These are phyloP conservation scores for Ascochyta viciae-villosae DNA, from an alignment of 2,329 filamentous ascomycete genomes.

Conservation along the genomic window DNA sequence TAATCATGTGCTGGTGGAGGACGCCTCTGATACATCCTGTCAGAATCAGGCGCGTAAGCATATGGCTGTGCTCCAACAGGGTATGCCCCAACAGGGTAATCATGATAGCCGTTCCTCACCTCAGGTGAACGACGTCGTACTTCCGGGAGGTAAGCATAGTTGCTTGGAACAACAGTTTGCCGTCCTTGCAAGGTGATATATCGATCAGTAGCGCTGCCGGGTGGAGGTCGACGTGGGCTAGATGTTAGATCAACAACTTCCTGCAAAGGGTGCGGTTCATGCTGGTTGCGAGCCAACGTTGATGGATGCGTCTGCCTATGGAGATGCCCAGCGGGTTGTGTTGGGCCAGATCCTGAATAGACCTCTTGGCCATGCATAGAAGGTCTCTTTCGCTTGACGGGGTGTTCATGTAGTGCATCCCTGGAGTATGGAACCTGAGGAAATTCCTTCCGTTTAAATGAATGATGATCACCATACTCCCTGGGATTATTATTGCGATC, in stretches of 20 bases:
- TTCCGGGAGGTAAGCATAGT: constrained; percentile 22
- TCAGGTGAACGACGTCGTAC: constrained; percentile 24
- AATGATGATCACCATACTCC: constrained; percentile 17
- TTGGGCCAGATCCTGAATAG: not conserved
- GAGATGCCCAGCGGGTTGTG: not conserved
- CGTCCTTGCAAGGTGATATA: constrained; percentile 12
- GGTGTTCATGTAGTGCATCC: constrained; percentile 1
- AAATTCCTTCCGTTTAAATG: constrained; percentile 30
- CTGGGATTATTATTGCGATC: constrained; percentile 12
- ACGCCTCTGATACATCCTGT: constrained; percentile 12
- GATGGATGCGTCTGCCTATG: constrained; percentile 12
- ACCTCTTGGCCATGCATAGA: constrained; percentile 1
- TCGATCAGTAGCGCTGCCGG: constrained; percentile 12
- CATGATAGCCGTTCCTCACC: constrained; percentile 29
- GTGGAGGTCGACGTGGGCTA: constrained; percentile 27
- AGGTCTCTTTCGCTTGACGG: not conserved
- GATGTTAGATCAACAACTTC: constrained; percentile 36
- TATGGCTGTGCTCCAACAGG: constrained; percentile 1
- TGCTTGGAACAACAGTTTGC: constrained; percentile 14
- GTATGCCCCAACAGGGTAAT: constrained; percentile 3
- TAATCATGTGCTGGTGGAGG: constrained; percentile 17
- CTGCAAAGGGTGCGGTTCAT: constrained; percentile 19
- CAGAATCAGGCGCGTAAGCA: constrained; percentile 9
- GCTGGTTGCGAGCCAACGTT: constrained; percentile 19
- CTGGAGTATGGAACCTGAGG: constrained; percentile 16